Conservation (phyloP, 2,329 filamentous ascomycete genomes). For the Scytalidium lignicola region DNA sequence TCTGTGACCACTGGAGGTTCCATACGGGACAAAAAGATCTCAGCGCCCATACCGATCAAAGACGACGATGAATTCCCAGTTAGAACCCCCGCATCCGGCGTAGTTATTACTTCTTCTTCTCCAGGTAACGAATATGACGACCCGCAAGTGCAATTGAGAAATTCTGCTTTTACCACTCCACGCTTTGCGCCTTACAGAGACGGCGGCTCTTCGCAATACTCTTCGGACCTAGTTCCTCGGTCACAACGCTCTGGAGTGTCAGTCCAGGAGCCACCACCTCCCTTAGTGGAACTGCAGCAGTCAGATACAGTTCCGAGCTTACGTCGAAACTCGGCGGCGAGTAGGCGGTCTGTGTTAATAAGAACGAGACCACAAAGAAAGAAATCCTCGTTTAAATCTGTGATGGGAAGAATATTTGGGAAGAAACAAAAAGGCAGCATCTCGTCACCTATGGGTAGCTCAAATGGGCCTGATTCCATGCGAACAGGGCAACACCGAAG, state of each 20-base stretch:
- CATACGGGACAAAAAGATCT: slow-evolving; percentile 41
- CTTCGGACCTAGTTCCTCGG: neutral
- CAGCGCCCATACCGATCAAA: slow-evolving; percentile 53
- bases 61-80: slow-evolving; percentile 53
- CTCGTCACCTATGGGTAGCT: slow-evolving; percentile 6
- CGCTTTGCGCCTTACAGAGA: neutral
- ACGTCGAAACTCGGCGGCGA: slow-evolving; percentile 42
- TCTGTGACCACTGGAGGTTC: neutral
- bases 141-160: slow-evolving; percentile 10
- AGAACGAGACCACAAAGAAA: slow-evolving; percentile 43
- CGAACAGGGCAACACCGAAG: slow-evolving; percentile 39
- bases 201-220: neutral
- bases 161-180: slow-evolving; percentile 10
- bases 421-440: slow-evolving; percentile 44
- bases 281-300: neutral
- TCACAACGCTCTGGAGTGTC: neutral
- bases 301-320: slow-evolving; percentile 9
- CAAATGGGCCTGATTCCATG: slow-evolving; percentile 5
- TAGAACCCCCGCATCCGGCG: slow-evolving; percentile 36
- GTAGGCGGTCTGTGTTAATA: slow-evolving; percentile 34
- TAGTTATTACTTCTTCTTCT: slow-evolving; percentile 26
- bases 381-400: slow-evolving; percentile 52
- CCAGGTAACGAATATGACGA: slow-evolving; percentile 20
- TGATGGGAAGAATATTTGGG: slow-evolving; percentile 53
- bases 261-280: neutral